A percentile compares a stretch with the other conserved stretches of the same genome.
These are phyloP conservation scores for Peronospora farinosa DNA, from an alignment of 352 stramenopile species.

Conservation along the genomic window DNA sequence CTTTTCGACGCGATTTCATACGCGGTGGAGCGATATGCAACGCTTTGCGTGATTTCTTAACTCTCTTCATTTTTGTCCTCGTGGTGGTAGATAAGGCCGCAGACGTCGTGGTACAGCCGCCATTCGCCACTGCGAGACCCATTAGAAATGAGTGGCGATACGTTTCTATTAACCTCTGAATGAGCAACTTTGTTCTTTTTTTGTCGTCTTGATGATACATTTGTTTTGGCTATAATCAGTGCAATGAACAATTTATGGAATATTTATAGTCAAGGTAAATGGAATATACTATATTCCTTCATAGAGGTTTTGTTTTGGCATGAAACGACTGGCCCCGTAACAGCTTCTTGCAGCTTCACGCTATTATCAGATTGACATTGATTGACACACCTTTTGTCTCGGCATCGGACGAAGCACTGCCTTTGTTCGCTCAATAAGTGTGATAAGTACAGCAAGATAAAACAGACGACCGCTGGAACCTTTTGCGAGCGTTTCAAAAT, in stretches of 20 bases:
- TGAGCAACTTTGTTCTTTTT: background rate
- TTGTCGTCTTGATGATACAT: too few species aligned
- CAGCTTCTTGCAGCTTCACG: background rate
- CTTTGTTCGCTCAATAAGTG: background rate
- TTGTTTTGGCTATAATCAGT: too few species aligned
- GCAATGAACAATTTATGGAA: too few species aligned
- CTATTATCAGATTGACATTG: background rate
- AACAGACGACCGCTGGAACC: background rate
- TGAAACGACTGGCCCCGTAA: background rate
- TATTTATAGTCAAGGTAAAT: too few species aligned
- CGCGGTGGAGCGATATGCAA: conserved; percentile 51
- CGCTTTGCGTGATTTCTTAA: conserved; percentile 50
- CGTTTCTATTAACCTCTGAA: too few species aligned
- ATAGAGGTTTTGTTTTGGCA: too few species aligned
- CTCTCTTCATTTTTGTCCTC: conserved; percentile 27
- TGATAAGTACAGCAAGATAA: background rate
- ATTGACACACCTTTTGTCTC: background rate
- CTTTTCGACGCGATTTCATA: conserved; percentile 65
- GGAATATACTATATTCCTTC: too few species aligned
- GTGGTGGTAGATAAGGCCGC: conserved; percentile 3
- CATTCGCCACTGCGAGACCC: conserved; percentile 19
- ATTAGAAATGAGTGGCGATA: conserved; percentile 4
- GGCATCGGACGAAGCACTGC: background rate
- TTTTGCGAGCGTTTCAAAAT: conserved; percentile 10
- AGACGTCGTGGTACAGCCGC: conserved; percentile 6